A percentile compares a stretch with the other conserved stretches of the same genome.
phyloP scores from a whole-genome alignment of 2,329 filamentous ascomycete genomes.

The Sporothrix luriei region DNA sequence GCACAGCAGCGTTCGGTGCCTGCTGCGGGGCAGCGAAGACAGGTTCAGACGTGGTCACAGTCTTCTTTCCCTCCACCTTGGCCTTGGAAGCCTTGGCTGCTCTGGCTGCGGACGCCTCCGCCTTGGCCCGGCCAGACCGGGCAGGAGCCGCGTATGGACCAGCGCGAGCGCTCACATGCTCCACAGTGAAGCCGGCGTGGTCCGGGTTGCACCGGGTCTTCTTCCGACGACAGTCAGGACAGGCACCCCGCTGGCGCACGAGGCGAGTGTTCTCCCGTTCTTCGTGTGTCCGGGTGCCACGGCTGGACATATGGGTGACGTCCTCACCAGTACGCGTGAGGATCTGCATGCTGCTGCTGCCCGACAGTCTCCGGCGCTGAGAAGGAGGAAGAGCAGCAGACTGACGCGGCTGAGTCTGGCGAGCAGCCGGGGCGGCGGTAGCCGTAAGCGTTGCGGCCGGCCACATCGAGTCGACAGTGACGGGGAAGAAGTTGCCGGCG shows the following conservation, averaged over 20 bases:
- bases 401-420: slow-evolving; percentile 15
- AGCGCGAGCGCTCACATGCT: slow-evolving; percentile 23
- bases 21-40: slow-evolving; percentile 11
- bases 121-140: slow-evolving; percentile 32
- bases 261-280: slow-evolving; percentile 67
- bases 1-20: background rate
- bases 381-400: slow-evolving; percentile 5
- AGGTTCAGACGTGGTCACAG: slow-evolving; percentile 23
- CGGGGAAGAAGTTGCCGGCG: slow-evolving; percentile 14
- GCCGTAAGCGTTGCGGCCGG: background rate
- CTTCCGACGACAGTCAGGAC: slow-evolving; percentile 63
- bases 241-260: slow-evolving; percentile 70
- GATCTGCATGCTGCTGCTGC: slow-evolving; percentile 59
- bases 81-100: slow-evolving; percentile 29
- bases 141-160: slow-evolving; percentile 30
- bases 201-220: slow-evolving; percentile 65
- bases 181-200: slow-evolving; percentile 47
- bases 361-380: slow-evolving; percentile 22
- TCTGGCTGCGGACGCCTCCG: slow-evolving; percentile 24
- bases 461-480: slow-evolving; percentile 35
- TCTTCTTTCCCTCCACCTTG: slow-evolving; percentile 33
- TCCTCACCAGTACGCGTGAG: slow-evolving; percentile 65
- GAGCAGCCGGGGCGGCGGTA: slow-evolving; percentile 6
- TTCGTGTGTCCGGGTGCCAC: slow-evolving; percentile 68
- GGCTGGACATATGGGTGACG: slow-evolving; percentile 63